Conservation (phyloP, 306 rosid species). For the Cicer pinnatifidum region DNA sequence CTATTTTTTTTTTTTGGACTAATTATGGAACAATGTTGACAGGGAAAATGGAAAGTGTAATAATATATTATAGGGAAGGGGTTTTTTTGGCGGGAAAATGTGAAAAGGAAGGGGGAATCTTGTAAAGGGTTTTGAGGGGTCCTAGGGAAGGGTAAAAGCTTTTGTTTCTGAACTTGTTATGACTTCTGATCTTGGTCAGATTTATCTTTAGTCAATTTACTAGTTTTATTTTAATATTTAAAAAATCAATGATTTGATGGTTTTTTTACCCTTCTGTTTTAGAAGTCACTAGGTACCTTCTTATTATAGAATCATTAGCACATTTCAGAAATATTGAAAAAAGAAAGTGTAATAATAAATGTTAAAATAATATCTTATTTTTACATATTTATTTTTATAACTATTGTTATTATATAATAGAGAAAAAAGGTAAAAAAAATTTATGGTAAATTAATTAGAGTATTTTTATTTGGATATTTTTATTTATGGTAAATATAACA, state of each 20-base stretch:
- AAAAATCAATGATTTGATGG: too few relatives aligned
- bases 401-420: too few relatives aligned
- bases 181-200: conserved; percentile 50
- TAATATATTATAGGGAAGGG: conserved; percentile 35
- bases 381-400: too few relatives aligned
- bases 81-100: conserved; percentile 65
- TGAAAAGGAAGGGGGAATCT: conserved; percentile 45
- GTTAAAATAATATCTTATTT: too few relatives aligned
- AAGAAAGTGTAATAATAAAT: too few relatives aligned
- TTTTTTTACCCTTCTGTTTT: not conserved
- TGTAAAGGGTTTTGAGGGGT: conserved; percentile 33
- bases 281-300: too few relatives aligned
- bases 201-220: conserved; percentile 36
- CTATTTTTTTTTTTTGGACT: not conserved
- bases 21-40: not conserved
- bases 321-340: too few relatives aligned
- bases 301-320: too few relatives aligned
- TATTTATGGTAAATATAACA: too few relatives aligned
- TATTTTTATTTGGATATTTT: too few relatives aligned
- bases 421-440: too few relatives aligned
- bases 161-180: conserved; percentile 39
- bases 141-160: conserved; percentile 59
- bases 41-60: conserved; percentile 15
- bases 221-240: not conserved
- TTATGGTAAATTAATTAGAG: too few relatives aligned